phyloP scores from a whole-genome alignment of 495 filamentous ascomycete genomes.

The Pseudotulostoma volvatum region DNA sequence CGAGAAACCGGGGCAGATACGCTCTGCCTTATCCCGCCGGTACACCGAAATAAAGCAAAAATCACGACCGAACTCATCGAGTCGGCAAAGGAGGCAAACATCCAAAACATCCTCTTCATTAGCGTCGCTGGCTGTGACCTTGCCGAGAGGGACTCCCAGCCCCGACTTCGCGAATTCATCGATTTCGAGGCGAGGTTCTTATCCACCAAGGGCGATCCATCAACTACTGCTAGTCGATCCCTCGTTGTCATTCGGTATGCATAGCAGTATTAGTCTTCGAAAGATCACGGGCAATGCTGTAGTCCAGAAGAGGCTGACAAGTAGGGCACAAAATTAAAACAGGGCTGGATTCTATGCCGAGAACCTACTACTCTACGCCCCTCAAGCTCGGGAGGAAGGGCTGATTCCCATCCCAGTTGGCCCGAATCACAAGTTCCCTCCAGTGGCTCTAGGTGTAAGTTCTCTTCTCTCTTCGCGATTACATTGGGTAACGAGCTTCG shows the following conservation, averaged over 20 bases:
- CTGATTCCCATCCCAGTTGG: slow-evolving; percentile 35
- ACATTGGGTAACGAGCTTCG: background rate
- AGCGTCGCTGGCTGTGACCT: slow-evolving; percentile 38
- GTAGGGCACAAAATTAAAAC: no score
- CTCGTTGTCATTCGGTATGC: slow-evolving; percentile 34
- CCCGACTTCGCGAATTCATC: slow-evolving; percentile 36
- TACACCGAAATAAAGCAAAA: slow-evolving; percentile 30
- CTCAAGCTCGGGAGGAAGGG: slow-evolving; percentile 28
- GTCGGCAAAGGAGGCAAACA: slow-evolving; percentile 32
- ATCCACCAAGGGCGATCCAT: slow-evolving; percentile 28
- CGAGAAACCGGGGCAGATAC: slow-evolving; percentile 31
- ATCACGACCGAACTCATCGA: slow-evolving; percentile 31
- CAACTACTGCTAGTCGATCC: slow-evolving; percentile 23
- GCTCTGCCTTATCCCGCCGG: slow-evolving; percentile 37
- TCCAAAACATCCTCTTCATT: slow-evolving; percentile 36
- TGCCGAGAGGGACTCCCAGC: slow-evolving; percentile 34
- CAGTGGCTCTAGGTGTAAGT: slow-evolving; percentile 31
- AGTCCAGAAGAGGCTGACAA: no score
- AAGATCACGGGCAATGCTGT: no score
- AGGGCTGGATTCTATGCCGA: slow-evolving; percentile 40
- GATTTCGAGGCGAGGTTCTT: slow-evolving; percentile 33
- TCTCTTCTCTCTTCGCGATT: background rate
- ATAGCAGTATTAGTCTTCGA: background rate
- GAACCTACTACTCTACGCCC: slow-evolving; percentile 35
- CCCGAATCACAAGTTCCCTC: slow-evolving; percentile 35